Evolutionary conservation across 2,329 filamentous ascomycete species (phyloP).

Genomic region (Phyllosticta citrichinensis): DNA sequence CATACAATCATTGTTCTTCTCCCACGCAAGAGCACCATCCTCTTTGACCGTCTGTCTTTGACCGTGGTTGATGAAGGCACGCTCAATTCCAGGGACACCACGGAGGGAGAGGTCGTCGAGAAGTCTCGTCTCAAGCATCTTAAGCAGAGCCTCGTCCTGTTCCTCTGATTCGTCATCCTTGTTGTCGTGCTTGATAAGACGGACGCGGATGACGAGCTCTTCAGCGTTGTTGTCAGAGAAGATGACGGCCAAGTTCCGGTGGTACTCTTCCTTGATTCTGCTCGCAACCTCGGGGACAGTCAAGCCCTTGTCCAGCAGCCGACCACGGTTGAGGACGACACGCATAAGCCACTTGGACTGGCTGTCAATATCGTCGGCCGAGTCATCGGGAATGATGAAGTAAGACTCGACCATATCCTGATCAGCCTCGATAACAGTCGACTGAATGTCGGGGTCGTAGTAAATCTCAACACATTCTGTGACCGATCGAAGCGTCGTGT

Average conservation of each 20-base stretch:
- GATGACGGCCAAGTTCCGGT: constrained; percentile 76
- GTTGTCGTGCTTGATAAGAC: constrained; percentile 54
- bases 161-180: constrained; percentile 75
- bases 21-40: constrained; percentile 54
- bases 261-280: constrained; percentile 82
- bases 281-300: constrained; percentile 83
- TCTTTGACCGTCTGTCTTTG: constrained; percentile 45
- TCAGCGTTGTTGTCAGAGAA: constrained; percentile 98
- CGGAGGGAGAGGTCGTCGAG: constrained; percentile 85
- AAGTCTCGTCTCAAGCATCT: constrained; percentile 77
- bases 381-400: constrained; percentile 85
- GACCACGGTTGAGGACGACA: constrained; percentile 84
- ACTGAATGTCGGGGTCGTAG: constrained; percentile 84
- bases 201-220: constrained; percentile 85
- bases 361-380: constrained; percentile 46
- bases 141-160: constrained; percentile 63
- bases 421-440: constrained; percentile 80
- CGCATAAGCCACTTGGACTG: constrained; percentile 95
- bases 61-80: constrained; percentile 70
- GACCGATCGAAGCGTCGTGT: constrained; percentile 85
- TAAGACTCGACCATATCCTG: constrained; percentile 93
- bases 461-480: constrained; percentile 92
- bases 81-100: constrained; percentile 78
- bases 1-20: constrained; percentile 62
- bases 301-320: constrained; percentile 89